Base-by-base conservation (phyloP, 495 filamentous ascomycete species). In the Annulohypoxylon maeteangense region DNA sequence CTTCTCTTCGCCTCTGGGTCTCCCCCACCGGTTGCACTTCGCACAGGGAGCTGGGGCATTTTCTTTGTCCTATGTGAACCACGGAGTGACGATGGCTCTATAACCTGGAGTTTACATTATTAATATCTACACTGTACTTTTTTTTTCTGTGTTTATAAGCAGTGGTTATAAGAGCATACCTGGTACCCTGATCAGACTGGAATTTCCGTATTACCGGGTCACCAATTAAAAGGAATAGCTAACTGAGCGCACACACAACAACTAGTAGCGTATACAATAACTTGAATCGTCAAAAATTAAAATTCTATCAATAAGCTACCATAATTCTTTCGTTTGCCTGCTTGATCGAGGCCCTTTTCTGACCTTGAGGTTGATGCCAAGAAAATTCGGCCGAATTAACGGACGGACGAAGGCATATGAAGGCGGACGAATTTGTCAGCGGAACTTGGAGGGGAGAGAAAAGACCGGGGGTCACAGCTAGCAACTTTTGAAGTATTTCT, bases 1-100 rank as follows among this genome's bases (percentile, higher is more conserved):
- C 85, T 83, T 48, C 85, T 72, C 55, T 75, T 77, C 16, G 73
- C 65, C 10, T 66, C 60, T 14, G 64, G 29, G 7, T 57, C 61
- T 40, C 27, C 56, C 16, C 32, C 56, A 18, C 34, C 34, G 20
- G 31, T 54, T 10, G 54, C 45, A 32, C 56, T 62, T 69, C 70
- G 51, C 7, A 54, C 32, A 4, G 61, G 40, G 10, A 56, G 61
- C 16, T 70, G 66, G 22, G 61, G n/a, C 71, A 74, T 74, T 25
- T 59, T 36, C 22, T 6, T 31, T 50, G 0, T n/a, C 8, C 22
- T 10, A 14, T n/a, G 29, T 38, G 7, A 31, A 22, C 29, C 16
- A 14, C 18, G 5, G 20, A 11, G 12, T 58, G 23, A 8, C 47
- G 27, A 11, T 2, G 40, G 27, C 18, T 14, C 1, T 18, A 22